Conservation (phyloP, 805 yeast species). For the Metschnikowia bowlesiae region DNA sequence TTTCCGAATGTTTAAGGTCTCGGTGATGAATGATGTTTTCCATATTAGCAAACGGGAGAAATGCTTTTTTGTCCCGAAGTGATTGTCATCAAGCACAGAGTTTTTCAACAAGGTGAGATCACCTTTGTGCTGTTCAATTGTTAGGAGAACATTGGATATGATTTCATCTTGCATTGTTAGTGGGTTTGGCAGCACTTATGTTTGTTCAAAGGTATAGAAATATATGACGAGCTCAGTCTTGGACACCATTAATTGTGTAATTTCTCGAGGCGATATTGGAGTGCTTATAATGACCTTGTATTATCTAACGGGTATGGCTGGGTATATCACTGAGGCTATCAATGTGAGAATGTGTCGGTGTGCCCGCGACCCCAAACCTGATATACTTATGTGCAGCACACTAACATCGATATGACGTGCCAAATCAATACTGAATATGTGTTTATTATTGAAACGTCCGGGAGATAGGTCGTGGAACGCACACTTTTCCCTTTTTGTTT, state of each 20-base stretch:
- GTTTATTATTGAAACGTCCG: no score
- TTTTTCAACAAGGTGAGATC: constrained; percentile 22
- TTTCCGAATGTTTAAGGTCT: constrained; percentile 28
- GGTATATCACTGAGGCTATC: neutral
- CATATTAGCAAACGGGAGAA: constrained; percentile 34
- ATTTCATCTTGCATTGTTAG: constrained; percentile 30
- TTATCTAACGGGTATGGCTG: neutral
- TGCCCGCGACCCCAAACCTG: constrained; percentile 1
- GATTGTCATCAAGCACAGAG: constrained; percentile 27
- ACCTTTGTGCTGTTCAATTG: constrained; percentile 35
- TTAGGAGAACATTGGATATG: constrained; percentile 33
- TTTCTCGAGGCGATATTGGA: no score
- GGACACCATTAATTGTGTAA: neutral
- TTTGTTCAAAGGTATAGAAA: neutral
- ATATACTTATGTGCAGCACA: neutral
- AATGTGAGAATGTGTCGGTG: no score
- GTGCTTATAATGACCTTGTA: no score
- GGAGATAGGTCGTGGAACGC: no score
- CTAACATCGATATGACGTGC: neutral
- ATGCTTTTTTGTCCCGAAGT: constrained; percentile 19
- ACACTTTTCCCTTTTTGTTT: no score
- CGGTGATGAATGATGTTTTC: constrained; percentile 36
- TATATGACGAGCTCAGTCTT: neutral
- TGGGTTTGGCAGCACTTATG: neutral
- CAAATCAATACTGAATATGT: neutral